Conservation (phyloP, 352 stramenopile genomes). For the Phytopythium montanum region DNA sequence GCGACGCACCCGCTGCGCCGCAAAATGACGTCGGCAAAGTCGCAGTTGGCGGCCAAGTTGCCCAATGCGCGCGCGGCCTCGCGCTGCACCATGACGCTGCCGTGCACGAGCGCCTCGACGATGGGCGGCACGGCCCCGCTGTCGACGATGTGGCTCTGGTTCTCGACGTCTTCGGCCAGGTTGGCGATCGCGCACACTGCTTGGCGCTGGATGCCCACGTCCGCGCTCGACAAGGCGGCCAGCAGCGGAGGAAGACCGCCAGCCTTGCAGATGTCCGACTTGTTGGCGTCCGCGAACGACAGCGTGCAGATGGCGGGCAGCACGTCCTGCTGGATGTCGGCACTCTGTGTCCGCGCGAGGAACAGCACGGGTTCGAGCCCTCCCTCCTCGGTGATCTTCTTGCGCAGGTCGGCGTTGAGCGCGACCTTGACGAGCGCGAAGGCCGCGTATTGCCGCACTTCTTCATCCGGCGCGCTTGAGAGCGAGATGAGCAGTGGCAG, state of each 20-base stretch:
- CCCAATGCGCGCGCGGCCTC: slow-evolving; percentile 92
- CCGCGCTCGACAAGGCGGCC: slow-evolving; percentile 55
- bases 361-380: slow-evolving; percentile 96
- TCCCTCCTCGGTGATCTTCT: slow-evolving; percentile 94
- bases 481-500: slow-evolving; percentile 94
- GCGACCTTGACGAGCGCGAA: slow-evolving; percentile 95
- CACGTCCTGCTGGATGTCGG: slow-evolving; percentile 90
- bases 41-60: slow-evolving; percentile 94
- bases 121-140: slow-evolving; percentile 86
- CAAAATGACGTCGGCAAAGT: slow-evolving; percentile 93
- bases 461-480: slow-evolving; percentile 91
- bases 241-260: slow-evolving; percentile 91
- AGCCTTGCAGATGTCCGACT: slow-evolving; percentile 92
- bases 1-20: slow-evolving; percentile 71
- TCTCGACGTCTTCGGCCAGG: slow-evolving; percentile 92
- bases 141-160: slow-evolving; percentile 90
- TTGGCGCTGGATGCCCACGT: slow-evolving; percentile 86
- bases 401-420: slow-evolving; percentile 92
- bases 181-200: slow-evolving; percentile 95
- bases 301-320: slow-evolving; percentile 91
- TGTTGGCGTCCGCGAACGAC: slow-evolving; percentile 92
- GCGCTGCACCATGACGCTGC: slow-evolving; percentile 81
- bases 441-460: slow-evolving; percentile 94
- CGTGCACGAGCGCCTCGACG: slow-evolving; percentile 75
- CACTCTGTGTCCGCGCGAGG: slow-evolving; percentile 91